A percentile compares a stretch with the other conserved stretches of the same genome.
phyloP scores from a whole-genome alignment of 768 basidiomycete genomes.

The Neoboletus brunneissimus region DNA sequence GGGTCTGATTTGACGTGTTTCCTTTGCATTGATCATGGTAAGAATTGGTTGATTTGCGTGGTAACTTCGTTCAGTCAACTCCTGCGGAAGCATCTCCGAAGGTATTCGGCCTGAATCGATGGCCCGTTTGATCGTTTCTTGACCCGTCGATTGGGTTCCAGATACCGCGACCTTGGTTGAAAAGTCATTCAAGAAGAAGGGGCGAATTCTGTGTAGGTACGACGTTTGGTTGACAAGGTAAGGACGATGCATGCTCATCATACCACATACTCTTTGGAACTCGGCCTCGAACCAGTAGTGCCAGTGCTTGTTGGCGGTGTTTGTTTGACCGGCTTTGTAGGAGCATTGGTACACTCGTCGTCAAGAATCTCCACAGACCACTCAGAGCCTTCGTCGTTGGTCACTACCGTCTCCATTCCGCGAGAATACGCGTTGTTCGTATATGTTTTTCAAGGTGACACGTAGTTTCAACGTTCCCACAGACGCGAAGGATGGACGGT shows the following conservation, averaged over 20 bases:
- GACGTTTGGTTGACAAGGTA: conserved; percentile 5
- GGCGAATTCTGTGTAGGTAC: conserved; percentile 14
- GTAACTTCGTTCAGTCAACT: not conserved
- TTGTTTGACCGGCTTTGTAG: conserved; percentile 22
- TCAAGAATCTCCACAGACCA: conserved; percentile 34
- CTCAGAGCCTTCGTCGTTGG: conserved; percentile 23
- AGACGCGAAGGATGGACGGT: conserved; percentile 2
- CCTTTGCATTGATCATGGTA: not conserved
- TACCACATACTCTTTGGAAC: conserved; percentile 16
- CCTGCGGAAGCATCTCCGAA: not conserved
- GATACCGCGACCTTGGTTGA: conserved; percentile 10
- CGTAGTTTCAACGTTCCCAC: not conserved
- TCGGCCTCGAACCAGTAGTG: not conserved
- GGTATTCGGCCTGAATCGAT: not conserved
- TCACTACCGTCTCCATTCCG: conserved; percentile 13
- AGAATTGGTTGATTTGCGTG: not conserved
- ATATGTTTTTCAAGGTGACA: not conserved
- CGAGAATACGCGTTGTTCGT: conserved; percentile 3
- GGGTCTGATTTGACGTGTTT: not conserved
- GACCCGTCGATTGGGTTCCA: not conserved
- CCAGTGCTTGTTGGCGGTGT: not conserved
- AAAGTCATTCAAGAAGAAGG: conserved; percentile 16
- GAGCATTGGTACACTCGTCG: conserved; percentile 11
- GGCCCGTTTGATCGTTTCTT: not conserved
- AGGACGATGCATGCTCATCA: conserved; percentile 11